A percentile compares a stretch with the other conserved stretches of the same genome.
These are phyloP conservation scores for Lodderomyces jiufengensis DNA, from an alignment of 1,139 yeast species.

Conservation along the genomic window DNA sequence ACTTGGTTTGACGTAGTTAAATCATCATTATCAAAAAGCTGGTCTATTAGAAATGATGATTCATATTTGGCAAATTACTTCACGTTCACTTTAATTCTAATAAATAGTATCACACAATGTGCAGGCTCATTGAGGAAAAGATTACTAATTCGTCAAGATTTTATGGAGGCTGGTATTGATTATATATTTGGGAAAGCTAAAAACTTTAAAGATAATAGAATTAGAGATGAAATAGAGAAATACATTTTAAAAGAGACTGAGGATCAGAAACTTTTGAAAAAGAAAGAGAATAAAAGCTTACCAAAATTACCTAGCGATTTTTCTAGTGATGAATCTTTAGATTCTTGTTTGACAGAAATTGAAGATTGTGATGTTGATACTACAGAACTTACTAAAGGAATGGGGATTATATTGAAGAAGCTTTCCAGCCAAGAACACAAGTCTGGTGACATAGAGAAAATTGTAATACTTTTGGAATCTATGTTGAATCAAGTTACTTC, in stretches of 20 bases:
- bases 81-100: constrained; percentile 42
- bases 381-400: too few relatives aligned
- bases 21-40: too few relatives aligned
- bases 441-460: neutral
- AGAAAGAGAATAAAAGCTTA: constrained; percentile 2
- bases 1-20: too few relatives aligned
- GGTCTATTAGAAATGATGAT: constrained; percentile 6
- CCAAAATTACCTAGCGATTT: constrained; percentile 1
- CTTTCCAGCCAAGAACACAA: neutral
- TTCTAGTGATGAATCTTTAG: neutral
- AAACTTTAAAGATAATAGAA: constrained; percentile 33
- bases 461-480: neutral
- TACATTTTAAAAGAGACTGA: constrained; percentile 41
- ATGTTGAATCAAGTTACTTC: neutral
- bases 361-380: too few relatives aligned
- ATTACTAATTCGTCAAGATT: constrained; percentile 34
- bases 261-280: constrained; percentile 21
- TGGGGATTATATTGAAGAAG: too few relatives aligned
- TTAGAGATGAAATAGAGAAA: constrained; percentile 43
- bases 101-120: constrained; percentile 41
- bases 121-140: constrained; percentile 30
- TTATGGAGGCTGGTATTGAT: constrained; percentile 38
- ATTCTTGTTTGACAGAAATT: too few relatives aligned
- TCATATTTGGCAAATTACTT: constrained; percentile 37
- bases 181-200: constrained; percentile 38